Evolutionary conservation across 768 basidiomycete species (phyloP).

Genomic region (Serpula lacrymans): DNA sequence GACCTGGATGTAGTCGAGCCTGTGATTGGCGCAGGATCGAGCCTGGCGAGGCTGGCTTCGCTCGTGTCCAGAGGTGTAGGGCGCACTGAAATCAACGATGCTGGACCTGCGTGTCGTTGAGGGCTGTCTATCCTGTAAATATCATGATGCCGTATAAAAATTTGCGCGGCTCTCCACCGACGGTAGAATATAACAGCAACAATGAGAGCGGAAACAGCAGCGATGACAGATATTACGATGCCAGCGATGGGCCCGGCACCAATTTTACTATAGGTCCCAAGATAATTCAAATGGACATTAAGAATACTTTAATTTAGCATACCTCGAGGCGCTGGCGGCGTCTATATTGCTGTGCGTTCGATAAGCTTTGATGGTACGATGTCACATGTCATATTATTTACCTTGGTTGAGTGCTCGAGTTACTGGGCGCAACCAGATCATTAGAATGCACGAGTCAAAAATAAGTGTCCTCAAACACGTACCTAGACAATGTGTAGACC

Average conservation of each 20-base stretch:
- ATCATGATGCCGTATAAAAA: too few relatives aligned
- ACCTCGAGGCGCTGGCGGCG: neutral
- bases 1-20: slow-evolving; percentile 2
- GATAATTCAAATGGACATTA: neutral
- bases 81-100: too few relatives aligned
- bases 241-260: neutral
- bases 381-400: too few relatives aligned
- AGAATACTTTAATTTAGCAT: neutral
- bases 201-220: neutral
- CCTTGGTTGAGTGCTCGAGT: too few relatives aligned
- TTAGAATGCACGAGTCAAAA: neutral
- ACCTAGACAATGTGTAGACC: neutral
- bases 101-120: too few relatives aligned
- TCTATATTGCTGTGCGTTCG: neutral
- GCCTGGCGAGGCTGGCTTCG: slow-evolving; percentile 8
- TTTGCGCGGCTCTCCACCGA: slow-evolving; percentile 25
- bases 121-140: too few relatives aligned
- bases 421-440: neutral
- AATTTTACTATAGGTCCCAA: neutral
- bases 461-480: neutral
- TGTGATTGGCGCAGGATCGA: slow-evolving; percentile 2
- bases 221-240: neutral
- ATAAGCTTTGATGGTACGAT: neutral
- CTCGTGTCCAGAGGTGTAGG: too few relatives aligned
- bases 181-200: slow-evolving; percentile 23